Base-by-base conservation (phyloP, 2,329 filamentous ascomycete species). In the Aureobasidium sp. region DNA sequence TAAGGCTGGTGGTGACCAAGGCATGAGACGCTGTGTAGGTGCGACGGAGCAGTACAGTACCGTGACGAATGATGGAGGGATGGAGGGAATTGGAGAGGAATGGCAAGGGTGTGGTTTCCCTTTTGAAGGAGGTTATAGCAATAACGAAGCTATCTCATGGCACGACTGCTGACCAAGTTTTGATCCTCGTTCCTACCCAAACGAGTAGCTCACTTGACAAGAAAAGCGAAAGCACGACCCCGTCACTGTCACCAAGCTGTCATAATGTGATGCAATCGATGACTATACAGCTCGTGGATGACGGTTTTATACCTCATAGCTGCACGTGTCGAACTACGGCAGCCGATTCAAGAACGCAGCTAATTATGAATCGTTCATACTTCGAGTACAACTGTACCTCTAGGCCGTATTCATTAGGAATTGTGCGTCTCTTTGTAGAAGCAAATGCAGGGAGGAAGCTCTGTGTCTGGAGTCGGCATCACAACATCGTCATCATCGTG, bases 241-340 rank as follows among this genome's bases (percentile, higher is more conserved):
- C 7, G 16, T 16, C 21, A 17, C 7, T 10, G 17, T 40, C 40
- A 42, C 40, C n/a, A 21, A 42, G 40, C 25, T 29, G 40, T 42
- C 42, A 45, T 34, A 24, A n/a, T n/a, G 19, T 45, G 42, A 45
- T 45, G 42, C 42, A 45, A 45, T 30, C 34, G 19, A 34, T 45
- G n/a, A n/a, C n/a, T n/a, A n/a, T 45, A 24, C 16, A 10, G 14
- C 19, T n/a, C 17, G 40, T 17, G 5, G 32, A 11, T 45, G 10
- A 22, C 29, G 32, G 27, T 12, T 27, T n/a, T 11, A 1, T 42
- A 11, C 39, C 27, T 44, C 25, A 44, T 17, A 12, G 40, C 40
- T 44, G 14, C 40, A 44, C 40, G 29, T 30, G 17, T n/a, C 40
- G 25, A 44, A 14, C 5, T 30, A 29, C 11, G 25, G 25, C 40